Conservation (phyloP, 2,329 filamentous ascomycete genomes). For the Sporothrix brasiliensis region DNA sequence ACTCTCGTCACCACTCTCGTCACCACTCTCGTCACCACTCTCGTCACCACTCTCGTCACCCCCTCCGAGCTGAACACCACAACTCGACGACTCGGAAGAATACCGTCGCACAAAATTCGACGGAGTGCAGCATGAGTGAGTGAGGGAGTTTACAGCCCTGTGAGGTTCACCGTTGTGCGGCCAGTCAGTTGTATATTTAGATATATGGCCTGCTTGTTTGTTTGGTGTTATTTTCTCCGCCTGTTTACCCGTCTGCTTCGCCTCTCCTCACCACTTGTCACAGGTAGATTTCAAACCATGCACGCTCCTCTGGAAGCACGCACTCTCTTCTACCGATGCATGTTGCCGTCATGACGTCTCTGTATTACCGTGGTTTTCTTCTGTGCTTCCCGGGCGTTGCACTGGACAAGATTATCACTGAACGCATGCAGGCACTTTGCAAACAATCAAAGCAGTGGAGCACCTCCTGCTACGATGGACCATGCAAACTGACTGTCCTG, state of each 20-base stretch:
- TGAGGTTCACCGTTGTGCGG: background rate
- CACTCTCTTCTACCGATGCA: constrained; percentile 2
- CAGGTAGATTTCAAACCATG: constrained; percentile 14
- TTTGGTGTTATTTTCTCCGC: background rate
- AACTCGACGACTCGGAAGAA: background rate
- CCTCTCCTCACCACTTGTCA: background rate
- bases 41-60: background rate
- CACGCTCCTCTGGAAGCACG: background rate
- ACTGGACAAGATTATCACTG: background rate
- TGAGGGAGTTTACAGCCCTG: constrained; percentile 11
- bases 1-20: too few relatives aligned
- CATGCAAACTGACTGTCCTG: too few relatives aligned
- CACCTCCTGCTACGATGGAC: too few relatives aligned
- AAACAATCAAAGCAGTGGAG: too few relatives aligned
- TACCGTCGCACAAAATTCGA: background rate
- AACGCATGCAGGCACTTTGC: background rate
- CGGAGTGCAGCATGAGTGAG: background rate
- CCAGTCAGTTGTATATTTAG: background rate
- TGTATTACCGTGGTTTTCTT: background rate
- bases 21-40: too few relatives aligned
- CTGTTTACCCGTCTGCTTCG: background rate
- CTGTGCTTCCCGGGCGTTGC: background rate
- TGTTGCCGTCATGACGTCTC: constrained; percentile 13
- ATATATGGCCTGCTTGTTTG: background rate
- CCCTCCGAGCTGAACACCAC: background rate